These are phyloP conservation scores for Collybiopsis luxurians DNA, from an alignment of 768 basidiomycete genomes.

Conservation along the genomic window DNA sequence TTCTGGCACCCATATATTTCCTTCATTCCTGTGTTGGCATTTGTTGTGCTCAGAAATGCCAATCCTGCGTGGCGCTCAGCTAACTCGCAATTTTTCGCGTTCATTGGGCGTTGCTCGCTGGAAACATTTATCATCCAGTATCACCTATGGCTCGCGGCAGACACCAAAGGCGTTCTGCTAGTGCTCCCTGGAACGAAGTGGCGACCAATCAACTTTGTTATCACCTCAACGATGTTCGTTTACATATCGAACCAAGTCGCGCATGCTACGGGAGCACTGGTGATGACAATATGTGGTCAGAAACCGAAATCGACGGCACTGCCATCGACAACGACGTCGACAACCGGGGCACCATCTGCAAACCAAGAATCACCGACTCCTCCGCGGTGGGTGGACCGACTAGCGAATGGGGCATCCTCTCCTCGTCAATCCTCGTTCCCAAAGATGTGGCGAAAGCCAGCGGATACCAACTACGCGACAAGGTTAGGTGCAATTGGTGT, in stretches of 20 bases:
- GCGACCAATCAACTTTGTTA: slow-evolving; percentile 74
- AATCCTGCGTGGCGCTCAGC: slow-evolving; percentile 67
- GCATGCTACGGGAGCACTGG: slow-evolving; percentile 71
- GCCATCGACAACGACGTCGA: background rate
- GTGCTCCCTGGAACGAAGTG: slow-evolving; percentile 73
- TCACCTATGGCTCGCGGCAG: slow-evolving; percentile 82
- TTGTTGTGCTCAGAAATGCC: slow-evolving; percentile 74
- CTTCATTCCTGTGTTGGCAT: slow-evolving; percentile 75
- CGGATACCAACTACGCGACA: slow-evolving; percentile 33
- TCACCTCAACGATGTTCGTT: slow-evolving; percentile 77
- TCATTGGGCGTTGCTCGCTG: slow-evolving; percentile 83
- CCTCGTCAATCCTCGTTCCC: background rate
- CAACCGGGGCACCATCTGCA: background rate
- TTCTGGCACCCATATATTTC: slow-evolving; percentile 81
- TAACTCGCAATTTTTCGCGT: slow-evolving; percentile 68
- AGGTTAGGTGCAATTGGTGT: slow-evolving; percentile 37
- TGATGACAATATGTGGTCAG: slow-evolving; percentile 51
- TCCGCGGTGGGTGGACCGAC: slow-evolving; percentile 39
- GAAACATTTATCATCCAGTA: slow-evolving; percentile 93
- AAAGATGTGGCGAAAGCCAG: slow-evolving; percentile 25
- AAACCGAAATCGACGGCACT: slow-evolving; percentile 6
- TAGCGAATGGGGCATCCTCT: slow-evolving; percentile 26
- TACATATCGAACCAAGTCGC: slow-evolving; percentile 78
- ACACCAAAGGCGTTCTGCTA: slow-evolving; percentile 78
- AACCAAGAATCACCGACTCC: background rate